Percentiles rank a stretch among this genome's conserved stretches.
Conservation (phyloP, 2,329 filamentous ascomycete genomes). For the Penicillium sclerotiorum region DNA sequence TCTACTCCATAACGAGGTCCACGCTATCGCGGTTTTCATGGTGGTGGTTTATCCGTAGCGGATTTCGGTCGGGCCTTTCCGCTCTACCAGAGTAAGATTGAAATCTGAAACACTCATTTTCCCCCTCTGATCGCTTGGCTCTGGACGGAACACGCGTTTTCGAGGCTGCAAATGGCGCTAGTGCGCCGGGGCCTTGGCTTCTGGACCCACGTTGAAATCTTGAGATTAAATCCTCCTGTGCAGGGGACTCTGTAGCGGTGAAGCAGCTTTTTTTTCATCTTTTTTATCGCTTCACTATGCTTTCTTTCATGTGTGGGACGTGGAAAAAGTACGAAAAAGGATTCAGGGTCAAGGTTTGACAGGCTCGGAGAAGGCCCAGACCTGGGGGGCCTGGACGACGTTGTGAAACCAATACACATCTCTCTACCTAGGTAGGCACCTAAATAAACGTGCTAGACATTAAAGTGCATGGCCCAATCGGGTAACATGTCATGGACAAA, state of each 20-base stretch:
- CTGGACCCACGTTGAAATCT: conserved; percentile 13
- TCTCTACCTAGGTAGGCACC: no score
- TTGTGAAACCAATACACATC: conserved; percentile 1
- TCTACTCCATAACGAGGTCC: no score
- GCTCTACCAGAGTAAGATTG: conserved; percentile 10
- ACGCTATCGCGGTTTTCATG: not conserved
- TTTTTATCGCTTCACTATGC: not conserved
- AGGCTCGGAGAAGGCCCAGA: not conserved
- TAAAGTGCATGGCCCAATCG: conserved; percentile 3
- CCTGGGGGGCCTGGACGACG: not conserved
- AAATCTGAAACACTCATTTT: conserved; percentile 24
- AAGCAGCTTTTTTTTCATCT: not conserved
- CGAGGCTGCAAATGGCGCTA: conserved; percentile 21
- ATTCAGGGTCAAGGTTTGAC: not conserved
- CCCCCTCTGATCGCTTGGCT: conserved; percentile 14
- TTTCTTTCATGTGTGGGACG: not conserved
- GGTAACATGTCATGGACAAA: conserved; percentile 1
- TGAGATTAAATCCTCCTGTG: no score
- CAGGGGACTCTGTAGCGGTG: conserved; percentile 14
- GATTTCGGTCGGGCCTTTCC: conserved; percentile 8
- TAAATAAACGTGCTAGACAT: not conserved
- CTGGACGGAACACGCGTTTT: conserved; percentile 28
- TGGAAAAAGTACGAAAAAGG: not conserved
- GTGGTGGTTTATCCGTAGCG: not conserved
- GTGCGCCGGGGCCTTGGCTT: conserved; percentile 20